Evolutionary conservation across 192 early-diverging fungal genomes (phyloP).

Genomic region (Cladochytrium replicatum): DNA sequence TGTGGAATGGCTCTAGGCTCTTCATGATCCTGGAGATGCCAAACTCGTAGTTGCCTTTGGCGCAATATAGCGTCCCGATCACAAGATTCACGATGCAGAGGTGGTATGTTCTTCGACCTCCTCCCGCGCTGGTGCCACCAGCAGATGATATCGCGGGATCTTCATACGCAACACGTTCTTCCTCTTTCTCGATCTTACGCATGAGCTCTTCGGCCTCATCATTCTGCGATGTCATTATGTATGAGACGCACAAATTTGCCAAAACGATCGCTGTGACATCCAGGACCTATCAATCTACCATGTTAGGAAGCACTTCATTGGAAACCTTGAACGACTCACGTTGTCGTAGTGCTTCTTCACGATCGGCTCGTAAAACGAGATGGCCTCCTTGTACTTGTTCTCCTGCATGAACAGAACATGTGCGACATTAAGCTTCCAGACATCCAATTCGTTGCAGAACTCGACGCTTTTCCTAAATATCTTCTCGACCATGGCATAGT

Average conservation of each 20-base stretch:
- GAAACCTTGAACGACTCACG: conserved; percentile 17
- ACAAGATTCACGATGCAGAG: conserved; percentile 58
- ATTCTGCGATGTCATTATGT: conserved; percentile 60
- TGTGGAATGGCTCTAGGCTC: conserved; percentile 54
- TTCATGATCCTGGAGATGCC: conserved; percentile 57
- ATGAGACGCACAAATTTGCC: conserved; percentile 53
- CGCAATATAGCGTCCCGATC: conserved; percentile 57
- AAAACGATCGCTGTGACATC: conserved; percentile 52
- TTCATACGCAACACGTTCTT: conserved; percentile 48
- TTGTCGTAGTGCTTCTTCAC: conserved; percentile 54
- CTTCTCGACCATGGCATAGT: conserved; percentile 53
- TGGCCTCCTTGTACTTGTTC: conserved; percentile 57
- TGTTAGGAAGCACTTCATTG: neutral
- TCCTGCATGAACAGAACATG: conserved; percentile 62
- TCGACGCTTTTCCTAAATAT: conserved; percentile 53
- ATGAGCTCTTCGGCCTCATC: conserved; percentile 59
- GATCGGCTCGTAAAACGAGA: conserved; percentile 56
- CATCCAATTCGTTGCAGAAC: conserved; percentile 58
- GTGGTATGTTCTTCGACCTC: conserved; percentile 51
- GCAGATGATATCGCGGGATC: no score
- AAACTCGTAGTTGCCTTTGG: conserved; percentile 61
- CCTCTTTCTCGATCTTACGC: conserved; percentile 57
- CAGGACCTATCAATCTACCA: conserved; percentile 30
- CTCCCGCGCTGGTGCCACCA: no score
- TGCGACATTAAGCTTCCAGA: conserved; percentile 58